These are phyloP conservation scores for Chlorella vulgaris DNA, from an alignment of 139 green algal species.

Conservation along the genomic window DNA sequence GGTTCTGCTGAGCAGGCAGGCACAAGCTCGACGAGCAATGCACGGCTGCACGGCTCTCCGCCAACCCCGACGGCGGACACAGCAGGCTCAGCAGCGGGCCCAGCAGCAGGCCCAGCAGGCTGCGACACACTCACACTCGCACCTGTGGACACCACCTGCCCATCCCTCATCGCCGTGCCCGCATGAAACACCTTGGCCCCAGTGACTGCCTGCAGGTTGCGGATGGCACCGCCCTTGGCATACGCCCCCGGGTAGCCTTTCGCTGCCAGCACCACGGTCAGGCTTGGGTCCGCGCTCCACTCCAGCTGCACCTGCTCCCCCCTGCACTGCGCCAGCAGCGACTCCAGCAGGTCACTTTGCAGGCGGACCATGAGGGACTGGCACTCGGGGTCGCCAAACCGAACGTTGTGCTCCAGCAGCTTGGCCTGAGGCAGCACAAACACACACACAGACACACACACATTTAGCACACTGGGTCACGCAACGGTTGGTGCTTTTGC, in stretches of 20 bases:
- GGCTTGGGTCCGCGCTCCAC: conserved; percentile 66
- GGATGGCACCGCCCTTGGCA: conserved; percentile 83
- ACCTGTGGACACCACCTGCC: conserved; percentile 27
- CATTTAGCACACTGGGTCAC: no score
- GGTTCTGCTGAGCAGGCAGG: not conserved
- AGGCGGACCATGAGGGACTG: conserved; percentile 93
- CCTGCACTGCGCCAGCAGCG: conserved; percentile 63
- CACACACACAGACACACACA: no score
- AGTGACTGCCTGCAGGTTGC: conserved; percentile 58
- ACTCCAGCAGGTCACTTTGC: conserved; percentile 84
- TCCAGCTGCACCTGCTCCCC: conserved; percentile 52
- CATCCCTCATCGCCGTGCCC: conserved; percentile 66
- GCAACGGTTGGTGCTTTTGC: no score
- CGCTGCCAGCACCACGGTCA: conserved; percentile 91
- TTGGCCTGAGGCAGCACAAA: conserved; percentile 76
- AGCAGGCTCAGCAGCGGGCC: not conserved
- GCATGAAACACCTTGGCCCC: conserved; percentile 91
- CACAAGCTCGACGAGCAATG: not conserved
- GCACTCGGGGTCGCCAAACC: conserved; percentile 98
- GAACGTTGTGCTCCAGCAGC: conserved; percentile 97
- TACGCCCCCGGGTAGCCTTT: conserved; percentile 95
- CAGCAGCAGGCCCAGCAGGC: not conserved
- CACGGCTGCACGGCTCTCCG: no score
- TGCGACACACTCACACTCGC: not conserved
- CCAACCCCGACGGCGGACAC: not conserved